phyloP scores from a whole-genome alignment of 108 stramenopile genomes.

The Stephanodiscus minutulus region DNA sequence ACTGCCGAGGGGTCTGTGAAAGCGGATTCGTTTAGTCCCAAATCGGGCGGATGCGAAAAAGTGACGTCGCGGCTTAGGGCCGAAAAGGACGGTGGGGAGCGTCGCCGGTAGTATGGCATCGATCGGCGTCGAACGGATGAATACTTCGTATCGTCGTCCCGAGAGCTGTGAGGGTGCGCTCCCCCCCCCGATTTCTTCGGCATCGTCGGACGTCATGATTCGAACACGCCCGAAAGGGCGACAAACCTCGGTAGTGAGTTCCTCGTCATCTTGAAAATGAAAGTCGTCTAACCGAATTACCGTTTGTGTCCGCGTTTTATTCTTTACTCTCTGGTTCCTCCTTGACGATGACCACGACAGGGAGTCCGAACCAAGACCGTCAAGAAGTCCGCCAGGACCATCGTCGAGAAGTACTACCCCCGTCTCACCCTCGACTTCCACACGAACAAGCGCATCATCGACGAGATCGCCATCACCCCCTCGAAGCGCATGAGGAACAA shows the following conservation, averaged over 20 bases:
- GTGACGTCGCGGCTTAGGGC: too few relatives aligned
- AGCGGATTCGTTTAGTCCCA: slow-evolving; percentile 23
- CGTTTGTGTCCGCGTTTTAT: not conserved
- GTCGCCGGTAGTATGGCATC: too few relatives aligned
- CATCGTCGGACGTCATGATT: too few relatives aligned
- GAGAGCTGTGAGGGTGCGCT: too few relatives aligned
- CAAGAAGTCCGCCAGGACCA: slow-evolving; percentile 98
- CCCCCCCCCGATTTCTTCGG: too few relatives aligned
- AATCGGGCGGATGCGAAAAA: too few relatives aligned
- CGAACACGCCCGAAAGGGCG: too few relatives aligned
- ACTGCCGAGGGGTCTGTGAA: slow-evolving; percentile 47
- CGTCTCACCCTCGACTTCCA: slow-evolving; percentile 99
- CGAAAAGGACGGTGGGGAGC: too few relatives aligned
- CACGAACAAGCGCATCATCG: slow-evolving; percentile 99
- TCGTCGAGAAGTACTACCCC: slow-evolving; percentile 99
- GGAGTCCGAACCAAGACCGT: slow-evolving; percentile 99
- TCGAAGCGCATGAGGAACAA: slow-evolving; percentile 99
- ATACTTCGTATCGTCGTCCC: too few relatives aligned
- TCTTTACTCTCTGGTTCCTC: slow-evolving; percentile 2
- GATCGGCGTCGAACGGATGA: too few relatives aligned
- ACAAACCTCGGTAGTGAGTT: slow-evolving; percentile 18
- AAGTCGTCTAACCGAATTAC: not conserved
- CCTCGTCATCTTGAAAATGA: not conserved
- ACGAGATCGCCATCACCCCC: slow-evolving; percentile 97
- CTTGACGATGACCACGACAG: too few relatives aligned